These are phyloP conservation scores for Climacium dendroides DNA, from an alignment of 225 moss, liverwort and hornwort species.

Conservation along the genomic window DNA sequence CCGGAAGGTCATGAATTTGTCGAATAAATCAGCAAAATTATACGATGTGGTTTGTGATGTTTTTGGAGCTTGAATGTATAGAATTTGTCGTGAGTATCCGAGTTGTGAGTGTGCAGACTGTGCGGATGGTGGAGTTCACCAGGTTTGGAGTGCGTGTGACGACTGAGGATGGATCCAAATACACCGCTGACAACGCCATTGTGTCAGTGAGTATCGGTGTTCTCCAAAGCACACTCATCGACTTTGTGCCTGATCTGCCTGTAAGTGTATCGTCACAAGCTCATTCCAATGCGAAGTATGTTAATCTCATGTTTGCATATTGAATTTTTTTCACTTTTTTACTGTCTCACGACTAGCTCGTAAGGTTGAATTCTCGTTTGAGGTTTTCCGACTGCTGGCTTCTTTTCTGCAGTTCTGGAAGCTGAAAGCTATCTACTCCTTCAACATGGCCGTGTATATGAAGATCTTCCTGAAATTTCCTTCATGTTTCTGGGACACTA, in stretches of 20 bases:
- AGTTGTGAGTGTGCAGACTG: constrained; percentile 22
- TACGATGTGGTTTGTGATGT: not conserved
- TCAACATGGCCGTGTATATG: constrained; percentile 82
- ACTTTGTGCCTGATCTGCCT: constrained; percentile 54
- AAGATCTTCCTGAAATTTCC: constrained; percentile 80
- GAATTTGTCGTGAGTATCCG: not conserved
- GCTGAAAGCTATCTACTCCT: constrained; percentile 55
- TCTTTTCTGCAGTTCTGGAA: constrained; percentile 30
- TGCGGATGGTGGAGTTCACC: constrained; percentile 27
- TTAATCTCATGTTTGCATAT: not conserved
- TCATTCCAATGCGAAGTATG: not conserved
- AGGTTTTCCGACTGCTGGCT: not conserved
- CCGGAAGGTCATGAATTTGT: not conserved
- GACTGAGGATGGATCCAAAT: constrained; percentile 44
- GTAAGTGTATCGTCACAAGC: constrained; percentile 3
- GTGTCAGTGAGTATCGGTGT: constrained; percentile 77
- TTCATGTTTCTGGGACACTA: constrained; percentile 51
- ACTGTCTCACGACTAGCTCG: not conserved
- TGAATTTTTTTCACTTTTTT: not conserved
- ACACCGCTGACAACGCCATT: constrained; percentile 51
- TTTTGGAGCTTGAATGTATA: not conserved
- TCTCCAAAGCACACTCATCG: constrained; percentile 68
- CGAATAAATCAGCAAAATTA: not conserved
- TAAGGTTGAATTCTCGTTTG: not conserved
- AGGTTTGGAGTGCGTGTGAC: constrained; percentile 29